Base-by-base conservation (phyloP, 2,329 filamentous ascomycete genomes). In the Huntiella moniliformis region DNA sequence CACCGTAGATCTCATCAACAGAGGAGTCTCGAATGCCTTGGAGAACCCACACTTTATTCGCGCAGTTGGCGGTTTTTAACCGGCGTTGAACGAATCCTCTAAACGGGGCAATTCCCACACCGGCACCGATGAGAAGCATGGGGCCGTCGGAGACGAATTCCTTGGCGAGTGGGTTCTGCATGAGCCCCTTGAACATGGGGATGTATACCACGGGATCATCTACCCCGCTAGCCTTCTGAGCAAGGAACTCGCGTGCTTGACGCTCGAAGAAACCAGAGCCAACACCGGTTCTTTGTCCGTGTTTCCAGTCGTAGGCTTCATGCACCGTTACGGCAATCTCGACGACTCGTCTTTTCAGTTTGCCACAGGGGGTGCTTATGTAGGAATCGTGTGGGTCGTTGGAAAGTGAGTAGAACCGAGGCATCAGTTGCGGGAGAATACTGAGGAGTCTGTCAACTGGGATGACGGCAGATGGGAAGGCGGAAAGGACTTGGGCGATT, bases 321-420 rank as follows among this genome's bases (percentile, higher is more conserved):
- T 96, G 91, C 50, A 98, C 78, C 5, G 87, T 92, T 48, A 98
- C 91, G n/a, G 91, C 91, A 56, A 96, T 82, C 64, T 96, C 91
- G 55, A 98, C 79, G 50, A 96, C 66, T 28, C 87, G 82, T 52
- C 82, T 81, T 53, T 74, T 72, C 52, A 80, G 74, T 35, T 75
- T 73, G 52, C 81, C 80, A 22, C 44, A 34, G 11, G 36, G 35
- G 16, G 42, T 42, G 51, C 76, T 73, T 16, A 77, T 71, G 51
- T 73, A 82, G 5, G 70, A 71, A 53, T 92, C 77, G 52, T 91
- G 83, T 0, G 91, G 91, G 56, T 98, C 91, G 60, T 94, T 95
- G 45, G 87, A 95, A 11, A 98, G 76, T 3, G 88, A 96, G 66
- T 98, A 98, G 67, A 98, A 98, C 50, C 91, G 82, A 2, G 91